Conservation (phyloP, 2,329 filamentous ascomycete genomes). For the Venturia nashicola region DNA sequence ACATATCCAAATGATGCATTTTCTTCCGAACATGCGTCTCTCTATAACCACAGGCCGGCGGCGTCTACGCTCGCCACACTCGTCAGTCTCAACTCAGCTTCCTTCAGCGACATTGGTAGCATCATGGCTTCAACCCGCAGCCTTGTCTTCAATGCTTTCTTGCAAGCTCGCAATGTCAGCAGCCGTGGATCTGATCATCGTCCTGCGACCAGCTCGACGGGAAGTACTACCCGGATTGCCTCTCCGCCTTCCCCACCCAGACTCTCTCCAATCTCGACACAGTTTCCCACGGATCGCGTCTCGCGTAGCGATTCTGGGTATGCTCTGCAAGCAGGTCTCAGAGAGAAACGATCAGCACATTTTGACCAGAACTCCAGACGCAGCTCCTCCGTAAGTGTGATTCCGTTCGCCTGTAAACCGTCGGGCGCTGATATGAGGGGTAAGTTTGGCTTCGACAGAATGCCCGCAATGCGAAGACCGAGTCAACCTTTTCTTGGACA, state of each 20-base stretch:
- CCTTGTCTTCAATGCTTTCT: constrained; percentile 83
- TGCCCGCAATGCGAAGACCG: constrained; percentile 47
- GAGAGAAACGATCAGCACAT: constrained; percentile 89
- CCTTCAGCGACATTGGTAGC: constrained; percentile 58
- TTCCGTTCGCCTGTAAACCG: constrained; percentile 13
- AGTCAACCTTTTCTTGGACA: constrained; percentile 58
- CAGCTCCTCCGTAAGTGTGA: constrained; percentile 55
- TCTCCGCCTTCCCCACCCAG: constrained; percentile 13
- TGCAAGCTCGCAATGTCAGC: constrained; percentile 59
- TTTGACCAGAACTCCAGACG: constrained; percentile 73
- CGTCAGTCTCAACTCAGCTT: constrained; percentile 78
- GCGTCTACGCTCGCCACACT: constrained; percentile 70
- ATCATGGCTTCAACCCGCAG: constrained; percentile 39
- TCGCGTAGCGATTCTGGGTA: constrained; percentile 88
- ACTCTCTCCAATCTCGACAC: constrained; percentile 53
- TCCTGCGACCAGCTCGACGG: constrained; percentile 45
- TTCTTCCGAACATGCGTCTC: constrained; percentile 68
- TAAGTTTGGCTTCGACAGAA: constrained; percentile 61
- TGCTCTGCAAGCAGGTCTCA: constrained; percentile 69
- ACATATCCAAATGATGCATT: constrained; percentile 86
- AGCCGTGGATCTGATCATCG: constrained; percentile 17
- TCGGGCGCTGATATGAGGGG: constrained; percentile 10
- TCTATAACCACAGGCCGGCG: constrained; percentile 62
- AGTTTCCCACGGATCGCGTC: constrained; percentile 71
- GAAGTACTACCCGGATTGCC: not conserved